phyloP scores from a whole-genome alignment of 495 filamentous ascomycete species.

The Xylaria nigripes region DNA sequence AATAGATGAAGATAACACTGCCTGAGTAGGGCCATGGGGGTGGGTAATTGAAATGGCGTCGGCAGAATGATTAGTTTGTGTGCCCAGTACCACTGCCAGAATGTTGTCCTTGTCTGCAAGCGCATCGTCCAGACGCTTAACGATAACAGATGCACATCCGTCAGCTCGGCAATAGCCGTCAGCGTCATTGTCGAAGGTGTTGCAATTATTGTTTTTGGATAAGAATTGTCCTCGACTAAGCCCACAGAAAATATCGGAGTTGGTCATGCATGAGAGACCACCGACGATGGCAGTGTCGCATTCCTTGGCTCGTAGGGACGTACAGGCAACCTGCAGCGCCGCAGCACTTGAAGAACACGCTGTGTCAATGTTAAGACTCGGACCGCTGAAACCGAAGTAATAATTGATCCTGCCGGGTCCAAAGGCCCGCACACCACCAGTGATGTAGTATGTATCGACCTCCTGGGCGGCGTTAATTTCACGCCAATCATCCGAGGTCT shows the following conservation, averaged over 20 bases:
- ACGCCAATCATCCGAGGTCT: constrained; percentile 87
- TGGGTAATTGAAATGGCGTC: constrained; percentile 76
- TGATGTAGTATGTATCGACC: constrained; percentile 90
- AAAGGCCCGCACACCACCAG: constrained; percentile 81
- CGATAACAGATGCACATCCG: constrained; percentile 58
- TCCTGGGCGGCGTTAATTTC: constrained; percentile 87
- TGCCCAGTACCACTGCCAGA: constrained; percentile 56
- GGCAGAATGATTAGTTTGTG: constrained; percentile 68
- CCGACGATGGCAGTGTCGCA: constrained; percentile 81
- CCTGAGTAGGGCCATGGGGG: constrained; percentile 67
- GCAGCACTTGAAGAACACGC: constrained; percentile 83
- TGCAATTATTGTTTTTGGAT: constrained; percentile 70
- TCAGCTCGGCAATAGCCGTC: constrained; percentile 76
- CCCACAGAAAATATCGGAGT: constrained; percentile 77
- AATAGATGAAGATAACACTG: constrained; percentile 58
- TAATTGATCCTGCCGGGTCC: constrained; percentile 80
- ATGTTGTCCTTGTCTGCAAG: constrained; percentile 66
- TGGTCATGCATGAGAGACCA: constrained; percentile 71
- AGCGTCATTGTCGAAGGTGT: constrained; percentile 67
- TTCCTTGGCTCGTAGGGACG: constrained; percentile 69
- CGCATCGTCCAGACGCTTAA: constrained; percentile 72
- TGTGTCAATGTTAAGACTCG: constrained; percentile 79
- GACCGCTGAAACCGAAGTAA: constrained; percentile 81
- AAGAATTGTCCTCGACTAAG: constrained; percentile 78
- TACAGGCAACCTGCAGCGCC: constrained; percentile 77